Evolutionary conservation across 2,329 filamentous ascomycete species (phyloP), one percentile per base, ranked within the genome.

Genomic region (Colletotrichum sp.): DNA sequence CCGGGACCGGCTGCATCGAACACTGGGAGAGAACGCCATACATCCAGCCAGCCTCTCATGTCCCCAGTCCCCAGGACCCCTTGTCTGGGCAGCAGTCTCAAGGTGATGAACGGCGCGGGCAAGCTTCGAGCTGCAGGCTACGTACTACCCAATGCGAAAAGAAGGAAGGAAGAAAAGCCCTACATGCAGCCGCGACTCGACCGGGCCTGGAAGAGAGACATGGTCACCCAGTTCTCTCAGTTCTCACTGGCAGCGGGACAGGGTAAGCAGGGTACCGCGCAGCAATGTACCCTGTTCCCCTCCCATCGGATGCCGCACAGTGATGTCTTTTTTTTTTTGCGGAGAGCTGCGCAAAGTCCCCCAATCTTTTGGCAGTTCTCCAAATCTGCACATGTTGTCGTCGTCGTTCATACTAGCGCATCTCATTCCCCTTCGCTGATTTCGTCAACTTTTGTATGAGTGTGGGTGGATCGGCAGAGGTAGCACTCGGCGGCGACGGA

Each of bases 381-480:
- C 67, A 24, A 69, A 30, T 68, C 24, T 68, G 65, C 64, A 34
- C 12, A 67, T 34, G 24, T 32, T 15, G 39, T 57, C 32, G 24
- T 36, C 28, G 55, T 36, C 15, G 30, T 26, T 21, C 18, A 16
- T 55, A 59, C 30, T 65, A 60, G 68, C 8, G 55, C 26, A 59
- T 24, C 24, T 59, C 26, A 26, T 59, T 59, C 24, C 28, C 21
- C 6, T 73, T 44, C 69, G 24, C 36, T 21, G 30, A 63, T 30
- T 55, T 30, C 30, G 57, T 24, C 32, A 30, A 49, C 59, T 15
- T n/a, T 36, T 72, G 52, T 63, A 57, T 52, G 52, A 59, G 73
- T 76, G 73, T 76, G 73, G 49, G 73, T 76, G 73, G 73, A 76
- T 69, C 73, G 44, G 34, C n/a, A 52, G 44, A 24, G 57, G 73